Percentiles rank a stretch among this genome's conserved stretches.
Conservation (phyloP, 148 eudicot genomes). For the Simmondsia chinensis region DNA sequence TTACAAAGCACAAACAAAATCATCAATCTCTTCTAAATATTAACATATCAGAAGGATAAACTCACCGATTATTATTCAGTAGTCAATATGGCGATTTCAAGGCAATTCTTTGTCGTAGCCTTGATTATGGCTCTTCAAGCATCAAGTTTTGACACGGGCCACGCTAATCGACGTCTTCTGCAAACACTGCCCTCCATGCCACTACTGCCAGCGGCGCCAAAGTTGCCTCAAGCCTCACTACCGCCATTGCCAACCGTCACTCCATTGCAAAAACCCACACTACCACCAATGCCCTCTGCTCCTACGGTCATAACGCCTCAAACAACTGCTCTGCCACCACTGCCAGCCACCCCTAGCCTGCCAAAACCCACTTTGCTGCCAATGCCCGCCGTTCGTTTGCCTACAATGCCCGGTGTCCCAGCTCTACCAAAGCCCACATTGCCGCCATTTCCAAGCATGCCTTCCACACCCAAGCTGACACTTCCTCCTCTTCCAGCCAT, state of each 20-base stretch:
- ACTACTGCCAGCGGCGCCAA: conserved; percentile 14
- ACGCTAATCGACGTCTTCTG: conserved; percentile 15
- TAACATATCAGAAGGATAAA: neutral
- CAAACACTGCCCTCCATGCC: conserved; percentile 23
- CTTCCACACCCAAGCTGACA: conserved; percentile 8
- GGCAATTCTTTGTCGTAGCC: conserved; percentile 7
- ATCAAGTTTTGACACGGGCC: conserved; percentile 12
- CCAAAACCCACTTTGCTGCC: conserved; percentile 3
- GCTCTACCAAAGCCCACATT: conserved; percentile 10
- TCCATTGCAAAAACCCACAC: neutral
- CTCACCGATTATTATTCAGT: neutral
- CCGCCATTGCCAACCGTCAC: conserved; percentile 2
- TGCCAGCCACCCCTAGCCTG: conserved; percentile 3
- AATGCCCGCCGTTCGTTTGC: neutral
- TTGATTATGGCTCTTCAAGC: conserved; percentile 8
- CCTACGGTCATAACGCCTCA: conserved; percentile 9
- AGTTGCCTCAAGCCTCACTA: conserved; percentile 12
- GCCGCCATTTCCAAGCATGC: conserved; percentile 12
- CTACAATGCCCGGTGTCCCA: conserved; percentile 1
- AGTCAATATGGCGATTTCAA: conserved; percentile 10
- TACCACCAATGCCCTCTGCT: conserved; percentile 4
- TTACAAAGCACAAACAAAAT: neutral
- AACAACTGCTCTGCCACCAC: too few relatives aligned
- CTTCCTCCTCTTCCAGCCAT: conserved; percentile 11
- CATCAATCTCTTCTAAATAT: neutral